Evolutionary conservation across 1,284 basidiomycete genomes (phyloP).

Genomic region (Cryptococcus jaspeensis): DNA sequence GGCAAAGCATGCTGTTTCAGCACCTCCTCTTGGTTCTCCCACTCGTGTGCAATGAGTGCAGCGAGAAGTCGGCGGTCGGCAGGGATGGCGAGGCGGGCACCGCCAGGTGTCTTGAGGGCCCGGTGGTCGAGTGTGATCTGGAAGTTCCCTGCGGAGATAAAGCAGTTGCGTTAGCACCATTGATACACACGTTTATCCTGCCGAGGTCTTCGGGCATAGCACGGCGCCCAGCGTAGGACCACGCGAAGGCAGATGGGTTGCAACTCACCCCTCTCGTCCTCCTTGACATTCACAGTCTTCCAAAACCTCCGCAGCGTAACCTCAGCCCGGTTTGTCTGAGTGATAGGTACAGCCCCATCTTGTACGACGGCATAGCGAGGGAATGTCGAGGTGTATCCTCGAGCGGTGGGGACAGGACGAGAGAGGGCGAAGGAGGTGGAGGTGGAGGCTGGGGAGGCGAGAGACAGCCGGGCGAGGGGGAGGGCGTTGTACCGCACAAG

Average conservation of each 20-base stretch:
- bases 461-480: too few species aligned
- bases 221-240: not conserved
- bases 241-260: not conserved
- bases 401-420: too few species aligned
- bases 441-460: too few species aligned
- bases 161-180: too few species aligned
- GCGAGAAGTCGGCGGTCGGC: slow-evolving; percentile 70
- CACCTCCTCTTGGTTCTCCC: slow-evolving; percentile 86
- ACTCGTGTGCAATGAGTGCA: slow-evolving; percentile 85
- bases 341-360: not conserved
- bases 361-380: too few species aligned
- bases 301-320: slow-evolving; percentile 83
- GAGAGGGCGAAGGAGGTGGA: too few species aligned
- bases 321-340: slow-evolving; percentile 58
- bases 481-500: too few species aligned
- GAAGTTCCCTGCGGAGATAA: slow-evolving; percentile 56
- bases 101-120: slow-evolving; percentile 81
- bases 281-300: slow-evolving; percentile 76
- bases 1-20: slow-evolving; percentile 90
- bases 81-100: slow-evolving; percentile 72
- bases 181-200: too few species aligned
- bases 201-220: not conserved
- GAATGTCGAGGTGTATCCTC: too few species aligned
- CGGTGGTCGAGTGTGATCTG: slow-evolving; percentile 79
- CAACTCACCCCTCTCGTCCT: slow-evolving; percentile 55